A percentile compares a stretch with the other conserved stretches of the same genome.
These are phyloP conservation scores for Phialophora chinensis DNA, from an alignment of 2,329 filamentous ascomycete species.

Conservation along the genomic window DNA sequence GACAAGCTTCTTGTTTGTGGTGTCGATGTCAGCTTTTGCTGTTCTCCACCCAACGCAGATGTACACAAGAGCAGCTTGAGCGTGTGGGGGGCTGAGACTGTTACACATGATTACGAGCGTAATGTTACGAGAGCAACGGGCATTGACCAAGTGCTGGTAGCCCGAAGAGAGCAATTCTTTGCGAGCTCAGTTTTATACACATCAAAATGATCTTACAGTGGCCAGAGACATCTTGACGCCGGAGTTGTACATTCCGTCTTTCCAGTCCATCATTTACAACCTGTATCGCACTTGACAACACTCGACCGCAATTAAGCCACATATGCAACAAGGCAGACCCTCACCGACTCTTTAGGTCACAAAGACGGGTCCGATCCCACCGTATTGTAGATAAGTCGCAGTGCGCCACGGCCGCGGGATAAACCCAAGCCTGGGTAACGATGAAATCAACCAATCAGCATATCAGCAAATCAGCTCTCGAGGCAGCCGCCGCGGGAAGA, in stretches of 20 bases:
- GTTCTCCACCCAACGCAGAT: neutral
- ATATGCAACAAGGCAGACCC: neutral
- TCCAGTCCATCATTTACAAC: neutral
- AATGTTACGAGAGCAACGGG: neutral
- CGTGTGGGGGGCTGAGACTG: constrained; percentile 5
- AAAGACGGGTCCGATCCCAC: neutral
- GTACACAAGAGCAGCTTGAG: neutral
- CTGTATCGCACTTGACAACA: neutral
- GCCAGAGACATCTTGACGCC: neutral
- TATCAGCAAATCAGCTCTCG: neutral
- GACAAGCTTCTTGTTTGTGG: neutral
- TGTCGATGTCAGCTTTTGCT: neutral
- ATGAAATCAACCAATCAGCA: neutral
- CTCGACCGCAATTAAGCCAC: neutral
- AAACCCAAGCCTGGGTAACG: neutral
- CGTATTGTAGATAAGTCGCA: neutral
- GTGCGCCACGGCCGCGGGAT: neutral
- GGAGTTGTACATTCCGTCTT: neutral
- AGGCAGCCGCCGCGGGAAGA: constrained; percentile 1
- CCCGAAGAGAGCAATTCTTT: neutral
- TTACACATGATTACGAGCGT: neutral
- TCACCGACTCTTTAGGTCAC: constrained; percentile 12
- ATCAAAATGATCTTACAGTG: neutral
- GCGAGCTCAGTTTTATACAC: neutral
- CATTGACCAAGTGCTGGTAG: constrained; percentile 9